Percentiles rank a stretch among this genome's conserved stretches.
Conservation (phyloP, 78 protist genomes). For the Dictyostelium firmibasis region DNA sequence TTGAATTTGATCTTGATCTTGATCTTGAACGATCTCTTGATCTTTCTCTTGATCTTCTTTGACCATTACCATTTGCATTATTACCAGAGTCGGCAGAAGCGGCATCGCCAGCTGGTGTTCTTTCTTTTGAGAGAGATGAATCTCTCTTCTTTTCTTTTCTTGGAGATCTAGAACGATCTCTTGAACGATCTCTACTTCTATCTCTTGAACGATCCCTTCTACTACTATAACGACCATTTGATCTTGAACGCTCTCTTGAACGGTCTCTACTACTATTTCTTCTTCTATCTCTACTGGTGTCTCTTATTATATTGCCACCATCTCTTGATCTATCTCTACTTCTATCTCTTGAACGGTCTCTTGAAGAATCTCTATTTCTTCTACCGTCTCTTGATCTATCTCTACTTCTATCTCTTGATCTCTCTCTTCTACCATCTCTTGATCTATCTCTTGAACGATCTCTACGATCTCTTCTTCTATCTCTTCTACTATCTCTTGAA, state of each 20-base stretch:
- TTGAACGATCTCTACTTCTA: conserved; percentile 14
- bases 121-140: conserved; percentile 23
- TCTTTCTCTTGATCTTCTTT: background rate
- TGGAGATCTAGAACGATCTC: conserved; percentile 30
- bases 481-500: background rate
- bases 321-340: background rate
- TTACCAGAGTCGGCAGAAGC: background rate
- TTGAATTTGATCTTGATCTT: conserved; percentile 18
- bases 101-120: background rate
- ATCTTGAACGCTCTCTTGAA: conserved; percentile 33
- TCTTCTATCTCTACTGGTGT: background rate
- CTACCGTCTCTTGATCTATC: background rate
- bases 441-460: conserved; percentile 17
- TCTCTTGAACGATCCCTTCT: conserved; percentile 17
- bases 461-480: conserved; percentile 6
- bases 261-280: background rate
- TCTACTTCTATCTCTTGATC: background rate
- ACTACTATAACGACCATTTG: background rate
- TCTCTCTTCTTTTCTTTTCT: conserved; percentile 46
- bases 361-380: background rate
- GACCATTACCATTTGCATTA: background rate
- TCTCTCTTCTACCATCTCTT: background rate
- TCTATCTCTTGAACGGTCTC: conserved; percentile 37
- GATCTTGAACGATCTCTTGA: conserved; percentile 47
- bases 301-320: background rate